Percentiles rank a stretch among this genome's conserved stretches.
Evolutionary conservation across 2,329 filamentous ascomycete genomes (phyloP).

Genomic region (Sporothrix globosa): DNA sequence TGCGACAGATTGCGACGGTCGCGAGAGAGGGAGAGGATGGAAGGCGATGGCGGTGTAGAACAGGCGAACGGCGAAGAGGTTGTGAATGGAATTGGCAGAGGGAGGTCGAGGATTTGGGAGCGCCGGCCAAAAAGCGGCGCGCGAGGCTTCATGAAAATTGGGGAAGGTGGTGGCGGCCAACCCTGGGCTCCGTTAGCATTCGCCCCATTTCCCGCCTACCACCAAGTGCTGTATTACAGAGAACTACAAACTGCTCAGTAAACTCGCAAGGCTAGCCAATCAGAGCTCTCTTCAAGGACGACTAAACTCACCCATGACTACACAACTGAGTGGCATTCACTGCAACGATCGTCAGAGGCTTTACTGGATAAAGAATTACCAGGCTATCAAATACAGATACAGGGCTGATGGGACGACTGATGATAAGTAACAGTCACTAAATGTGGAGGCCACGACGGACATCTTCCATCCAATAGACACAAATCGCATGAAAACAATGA

Average conservation of each 20-base stretch:
- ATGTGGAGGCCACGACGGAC: no score
- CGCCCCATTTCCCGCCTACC: conserved; percentile 12
- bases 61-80: background rate
- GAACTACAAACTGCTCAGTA: background rate
- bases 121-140: background rate
- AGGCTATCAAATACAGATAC: conserved; percentile 9
- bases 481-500: background rate
- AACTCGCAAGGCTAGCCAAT: conserved; percentile 16
- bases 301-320: background rate
- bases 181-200: background rate
- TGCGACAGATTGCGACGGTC: background rate
- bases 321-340: background rate
- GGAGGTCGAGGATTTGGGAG: background rate
- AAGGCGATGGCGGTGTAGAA: background rate
- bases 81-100: background rate
- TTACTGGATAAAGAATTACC: background rate
- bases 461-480: background rate
- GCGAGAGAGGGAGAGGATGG: background rate
- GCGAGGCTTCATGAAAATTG: conserved; percentile 21
- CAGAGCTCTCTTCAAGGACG: background rate
- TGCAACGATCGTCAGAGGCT: background rate
- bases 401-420: background rate
- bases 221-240: background rate
- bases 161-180: conserved; percentile 7
- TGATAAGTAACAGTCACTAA: background rate